phyloP scores from a whole-genome alignment of 2,329 filamentous ascomycete genomes.

The Fusarium anthophilum region DNA sequence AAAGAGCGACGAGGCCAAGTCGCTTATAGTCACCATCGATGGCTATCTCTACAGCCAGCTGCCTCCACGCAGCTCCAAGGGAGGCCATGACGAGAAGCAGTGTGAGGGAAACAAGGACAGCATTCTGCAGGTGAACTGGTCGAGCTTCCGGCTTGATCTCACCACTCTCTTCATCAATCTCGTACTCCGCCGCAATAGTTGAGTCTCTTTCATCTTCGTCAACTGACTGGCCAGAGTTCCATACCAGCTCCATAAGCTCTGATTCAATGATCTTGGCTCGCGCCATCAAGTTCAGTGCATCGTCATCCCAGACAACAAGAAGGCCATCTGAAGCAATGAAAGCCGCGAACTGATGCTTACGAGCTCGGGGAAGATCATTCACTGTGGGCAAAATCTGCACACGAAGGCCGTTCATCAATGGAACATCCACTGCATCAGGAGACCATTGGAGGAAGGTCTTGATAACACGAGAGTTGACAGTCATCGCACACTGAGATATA shows the following conservation, averaged over 20 bases:
- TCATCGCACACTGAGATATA: conserved; percentile 74
- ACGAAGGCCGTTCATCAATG: conserved; percentile 78
- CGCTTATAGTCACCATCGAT: conserved; percentile 72
- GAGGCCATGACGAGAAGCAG: conserved; percentile 72
- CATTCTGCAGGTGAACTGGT: conserved; percentile 75
- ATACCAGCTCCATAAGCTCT: conserved; percentile 81
- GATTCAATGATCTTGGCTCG: conserved; percentile 78
- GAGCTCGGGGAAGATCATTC: conserved; percentile 73
- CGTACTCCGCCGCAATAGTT: conserved; percentile 58
- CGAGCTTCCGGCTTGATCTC: conserved; percentile 71
- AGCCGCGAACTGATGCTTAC: conserved; percentile 83
- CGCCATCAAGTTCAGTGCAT: conserved; percentile 74
- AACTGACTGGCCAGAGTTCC: conserved; percentile 68
- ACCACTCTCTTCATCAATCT: conserved; percentile 78
- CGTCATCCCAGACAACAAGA: conserved; percentile 84
- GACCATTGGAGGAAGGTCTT: conserved; percentile 80
- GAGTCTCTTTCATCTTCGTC: conserved; percentile 63
- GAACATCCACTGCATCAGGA: conserved; percentile 77
- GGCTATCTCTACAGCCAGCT: conserved; percentile 73
- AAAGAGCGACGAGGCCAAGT: conserved; percentile 71
- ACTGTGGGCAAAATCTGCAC: conserved; percentile 79
- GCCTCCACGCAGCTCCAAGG: conserved; percentile 74
- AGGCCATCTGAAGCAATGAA: conserved; percentile 78
- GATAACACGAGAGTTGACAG: conserved; percentile 81
- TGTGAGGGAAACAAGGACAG: conserved; percentile 73